Conservation (phyloP, 2,329 filamentous ascomycete species). For the Fusarium devonianum region DNA sequence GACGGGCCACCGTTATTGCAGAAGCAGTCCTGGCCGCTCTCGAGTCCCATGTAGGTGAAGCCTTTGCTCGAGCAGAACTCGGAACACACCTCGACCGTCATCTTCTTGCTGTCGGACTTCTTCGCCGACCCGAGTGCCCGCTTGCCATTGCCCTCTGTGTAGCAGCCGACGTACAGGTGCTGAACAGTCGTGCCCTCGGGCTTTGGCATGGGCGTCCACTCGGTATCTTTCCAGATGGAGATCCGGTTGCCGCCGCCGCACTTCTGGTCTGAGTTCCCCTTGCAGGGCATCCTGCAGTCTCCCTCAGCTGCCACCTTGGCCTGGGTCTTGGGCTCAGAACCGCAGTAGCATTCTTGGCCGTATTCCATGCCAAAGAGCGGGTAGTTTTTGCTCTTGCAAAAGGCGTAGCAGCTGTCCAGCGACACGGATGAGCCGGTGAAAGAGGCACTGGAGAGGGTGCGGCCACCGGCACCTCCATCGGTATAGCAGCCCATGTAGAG, state of each 20-base stretch:
- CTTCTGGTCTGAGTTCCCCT: slow-evolving; percentile 23
- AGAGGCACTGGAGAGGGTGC: slow-evolving; percentile 25
- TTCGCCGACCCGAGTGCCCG: slow-evolving; percentile 19
- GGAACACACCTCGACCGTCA: slow-evolving; percentile 28
- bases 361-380: slow-evolving; percentile 38
- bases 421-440: slow-evolving; percentile 32
- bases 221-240: slow-evolving; percentile 35
- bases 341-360: slow-evolving; percentile 34
- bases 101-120: slow-evolving; percentile 16
- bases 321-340: slow-evolving; percentile 23
- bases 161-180: slow-evolving; percentile 27
- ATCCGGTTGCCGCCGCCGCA: slow-evolving; percentile 32
- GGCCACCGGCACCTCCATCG: slow-evolving; percentile 32
- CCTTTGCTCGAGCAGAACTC: slow-evolving; percentile 25
- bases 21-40: slow-evolving; percentile 31
- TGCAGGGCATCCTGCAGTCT: slow-evolving; percentile 32
- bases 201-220: slow-evolving; percentile 8
- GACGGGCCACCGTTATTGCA: slow-evolving; percentile 25
- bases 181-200: not conserved
- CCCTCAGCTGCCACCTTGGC: slow-evolving; percentile 26
- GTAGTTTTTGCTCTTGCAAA: slow-evolving; percentile 34
- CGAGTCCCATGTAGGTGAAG: slow-evolving; percentile 25
- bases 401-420: slow-evolving; percentile 29
- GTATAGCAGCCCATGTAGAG: slow-evolving; percentile 33
- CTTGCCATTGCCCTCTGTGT: slow-evolving; percentile 23